Conservation (phyloP, 495 filamentous ascomycete species). For the Neurospora sp. region DNA sequence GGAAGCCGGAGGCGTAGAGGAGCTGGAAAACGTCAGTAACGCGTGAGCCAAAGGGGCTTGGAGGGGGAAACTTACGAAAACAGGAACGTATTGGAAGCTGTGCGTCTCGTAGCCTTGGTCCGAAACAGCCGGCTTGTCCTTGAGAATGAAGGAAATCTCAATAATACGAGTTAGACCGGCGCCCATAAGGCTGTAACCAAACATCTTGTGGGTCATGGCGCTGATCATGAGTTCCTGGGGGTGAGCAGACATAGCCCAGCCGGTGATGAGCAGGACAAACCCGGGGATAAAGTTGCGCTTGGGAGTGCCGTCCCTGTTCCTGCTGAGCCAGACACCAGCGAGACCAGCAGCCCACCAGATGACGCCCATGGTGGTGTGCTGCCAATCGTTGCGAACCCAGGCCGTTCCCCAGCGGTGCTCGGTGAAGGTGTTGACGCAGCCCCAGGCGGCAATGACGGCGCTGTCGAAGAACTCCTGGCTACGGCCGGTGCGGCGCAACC, state of each 20-base stretch:
- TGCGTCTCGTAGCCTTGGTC: conserved; percentile 48
- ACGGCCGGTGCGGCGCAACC: conserved; percentile 73
- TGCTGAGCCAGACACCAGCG: conserved; percentile 83
- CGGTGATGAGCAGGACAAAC: conserved; percentile 81
- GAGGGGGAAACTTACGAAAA: conserved; percentile 59
- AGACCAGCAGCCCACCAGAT: conserved; percentile 95
- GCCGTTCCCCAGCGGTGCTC: conserved; percentile 85
- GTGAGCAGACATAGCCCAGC: conserved; percentile 90
- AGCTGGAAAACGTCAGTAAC: conserved; percentile 41
- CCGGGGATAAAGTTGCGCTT: conserved; percentile 89
- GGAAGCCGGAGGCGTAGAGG: conserved; percentile 84
- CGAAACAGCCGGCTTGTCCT: conserved; percentile 52
- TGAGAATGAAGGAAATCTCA: conserved; percentile 81
- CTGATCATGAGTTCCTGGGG: conserved; percentile 73
- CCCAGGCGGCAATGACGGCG: conserved; percentile 83
- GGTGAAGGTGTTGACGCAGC: conserved; percentile 94
- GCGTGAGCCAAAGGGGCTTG: background rate
- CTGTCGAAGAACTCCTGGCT: conserved; percentile 98
- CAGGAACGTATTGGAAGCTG: conserved; percentile 88
- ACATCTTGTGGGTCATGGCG: conserved; percentile 82
- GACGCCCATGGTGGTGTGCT: conserved; percentile 95
- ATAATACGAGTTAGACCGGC: conserved; percentile 76
- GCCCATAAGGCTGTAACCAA: conserved; percentile 92
- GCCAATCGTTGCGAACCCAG: conserved; percentile 93
- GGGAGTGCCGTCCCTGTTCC: conserved; percentile 68